Conservation (phyloP, 208 protist genomes). For the Trypanosoma vivax region DNA sequence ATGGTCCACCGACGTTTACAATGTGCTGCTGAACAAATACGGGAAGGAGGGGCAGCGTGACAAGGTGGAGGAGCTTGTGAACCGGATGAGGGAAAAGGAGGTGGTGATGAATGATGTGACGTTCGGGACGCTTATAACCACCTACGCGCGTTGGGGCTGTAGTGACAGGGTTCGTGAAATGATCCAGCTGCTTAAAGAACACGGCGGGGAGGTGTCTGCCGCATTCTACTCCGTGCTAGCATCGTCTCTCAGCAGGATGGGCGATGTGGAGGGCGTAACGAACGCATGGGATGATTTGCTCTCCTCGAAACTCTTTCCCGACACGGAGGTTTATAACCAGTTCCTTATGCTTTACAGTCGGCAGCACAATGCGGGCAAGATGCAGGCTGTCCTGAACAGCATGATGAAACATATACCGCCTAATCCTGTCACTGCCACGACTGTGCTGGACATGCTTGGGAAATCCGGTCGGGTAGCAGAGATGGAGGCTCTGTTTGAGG, state of each 20-base stretch:
- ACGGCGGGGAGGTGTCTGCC: constrained; percentile 65
- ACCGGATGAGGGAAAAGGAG: constrained; percentile 70
- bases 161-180: constrained; percentile 58
- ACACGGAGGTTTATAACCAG: constrained; percentile 85
- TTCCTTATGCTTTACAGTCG: constrained; percentile 77
- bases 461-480: constrained; percentile 79
- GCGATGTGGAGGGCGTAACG: constrained; percentile 63
- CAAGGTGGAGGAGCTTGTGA: constrained; percentile 54
- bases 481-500: constrained; percentile 83
- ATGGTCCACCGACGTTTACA: constrained; percentile 80
- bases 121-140: constrained; percentile 83
- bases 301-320: constrained; percentile 74
- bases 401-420: constrained; percentile 88
- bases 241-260: constrained; percentile 73
- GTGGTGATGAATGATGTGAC: constrained; percentile 87
- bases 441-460: constrained; percentile 80
- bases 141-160: constrained; percentile 72
- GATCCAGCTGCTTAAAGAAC: constrained; percentile 68
- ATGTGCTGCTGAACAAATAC: constrained; percentile 82
- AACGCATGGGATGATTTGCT: constrained; percentile 83
- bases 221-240: constrained; percentile 83
- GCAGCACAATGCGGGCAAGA: constrained; percentile 68
- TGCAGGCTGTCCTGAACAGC: constrained; percentile 80
- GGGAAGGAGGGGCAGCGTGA: constrained; percentile 51
- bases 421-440: constrained; percentile 81